Evolutionary conservation across 2,329 filamentous ascomycete species (phyloP).

Genomic region (Juglanconis sp.): DNA sequence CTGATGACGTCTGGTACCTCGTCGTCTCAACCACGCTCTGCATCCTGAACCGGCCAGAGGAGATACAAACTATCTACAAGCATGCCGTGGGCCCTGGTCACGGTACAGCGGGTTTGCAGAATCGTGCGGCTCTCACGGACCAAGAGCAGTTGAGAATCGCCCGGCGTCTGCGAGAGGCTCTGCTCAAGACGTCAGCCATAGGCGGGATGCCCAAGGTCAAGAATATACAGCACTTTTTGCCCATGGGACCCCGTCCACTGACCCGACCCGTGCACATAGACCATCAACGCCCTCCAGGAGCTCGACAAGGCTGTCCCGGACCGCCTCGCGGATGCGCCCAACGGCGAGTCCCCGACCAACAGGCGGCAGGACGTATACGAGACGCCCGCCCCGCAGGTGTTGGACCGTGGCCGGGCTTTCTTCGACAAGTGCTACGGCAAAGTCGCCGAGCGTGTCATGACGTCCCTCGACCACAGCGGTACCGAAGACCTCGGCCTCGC

Average conservation of each 20-base stretch:
- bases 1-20: conserved; percentile 46
- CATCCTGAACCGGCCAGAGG: conserved; percentile 46
- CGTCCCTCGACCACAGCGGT: conserved; percentile 45
- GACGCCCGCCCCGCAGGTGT: conserved; percentile 31
- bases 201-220: conserved; percentile 48
- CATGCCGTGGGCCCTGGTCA: conserved; percentile 36
- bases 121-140: conserved; percentile 4
- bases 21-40: conserved; percentile 43
- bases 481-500: conserved; percentile 48
- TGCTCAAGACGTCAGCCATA: conserved; percentile 46
- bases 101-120: conserved; percentile 18
- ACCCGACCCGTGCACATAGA: conserved; percentile 28
- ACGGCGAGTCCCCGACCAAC: conserved; percentile 35
- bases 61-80: conserved; percentile 42
- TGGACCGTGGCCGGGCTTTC: conserved; percentile 43
- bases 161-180: conserved; percentile 45
- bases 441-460: conserved; percentile 44
- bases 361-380: conserved; percentile 37
- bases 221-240: neutral
- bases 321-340: conserved; percentile 37
- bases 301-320: conserved; percentile 42
- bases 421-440: conserved; percentile 50
- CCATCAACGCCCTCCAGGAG: conserved; percentile 45
- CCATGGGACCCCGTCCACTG: conserved; percentile 22
- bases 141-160: conserved; percentile 41